A percentile compares a stretch with the other conserved stretches of the same genome.
phyloP scores from a whole-genome alignment of 305 asterid genomes.

The Rubia peregrina region DNA sequence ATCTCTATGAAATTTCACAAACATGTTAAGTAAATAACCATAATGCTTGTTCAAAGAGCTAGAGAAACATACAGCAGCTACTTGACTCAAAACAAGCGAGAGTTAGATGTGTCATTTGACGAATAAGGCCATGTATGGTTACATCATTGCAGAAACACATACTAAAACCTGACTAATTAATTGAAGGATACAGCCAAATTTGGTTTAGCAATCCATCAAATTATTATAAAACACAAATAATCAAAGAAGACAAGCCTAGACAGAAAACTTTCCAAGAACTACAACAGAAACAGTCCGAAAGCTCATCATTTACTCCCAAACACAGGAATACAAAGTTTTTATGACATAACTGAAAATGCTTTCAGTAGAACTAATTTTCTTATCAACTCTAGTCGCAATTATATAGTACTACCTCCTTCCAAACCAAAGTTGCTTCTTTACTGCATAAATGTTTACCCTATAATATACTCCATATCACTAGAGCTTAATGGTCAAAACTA shows the following conservation, averaged over 20 bases:
- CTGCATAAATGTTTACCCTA: not conserved
- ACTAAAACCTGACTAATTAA: not conserved
- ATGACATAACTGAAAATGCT: not conserved
- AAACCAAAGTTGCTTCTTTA: not conserved
- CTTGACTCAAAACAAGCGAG: not conserved
- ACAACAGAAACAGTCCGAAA: not conserved
- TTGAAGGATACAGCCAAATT: not conserved
- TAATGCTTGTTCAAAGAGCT: not conserved
- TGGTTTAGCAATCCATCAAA: not conserved
- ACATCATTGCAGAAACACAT: not conserved
- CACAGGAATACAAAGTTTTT: not conserved
- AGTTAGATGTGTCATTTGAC: not conserved
- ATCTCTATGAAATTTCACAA: not conserved
- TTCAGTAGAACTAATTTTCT: not conserved
- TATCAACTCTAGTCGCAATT: not conserved
- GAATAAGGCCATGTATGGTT: not conserved
- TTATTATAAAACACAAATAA: not conserved
- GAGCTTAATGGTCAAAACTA: not conserved
- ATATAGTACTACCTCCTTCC: not conserved
- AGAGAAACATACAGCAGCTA: not conserved
- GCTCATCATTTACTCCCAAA: not conserved
- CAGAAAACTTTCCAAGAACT: not conserved
- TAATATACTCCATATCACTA: not conserved
- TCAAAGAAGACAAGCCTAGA: not conserved
- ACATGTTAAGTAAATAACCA: not conserved